Base-by-base conservation (phyloP, 495 filamentous ascomycete species). In the Neurospora sp. region DNA sequence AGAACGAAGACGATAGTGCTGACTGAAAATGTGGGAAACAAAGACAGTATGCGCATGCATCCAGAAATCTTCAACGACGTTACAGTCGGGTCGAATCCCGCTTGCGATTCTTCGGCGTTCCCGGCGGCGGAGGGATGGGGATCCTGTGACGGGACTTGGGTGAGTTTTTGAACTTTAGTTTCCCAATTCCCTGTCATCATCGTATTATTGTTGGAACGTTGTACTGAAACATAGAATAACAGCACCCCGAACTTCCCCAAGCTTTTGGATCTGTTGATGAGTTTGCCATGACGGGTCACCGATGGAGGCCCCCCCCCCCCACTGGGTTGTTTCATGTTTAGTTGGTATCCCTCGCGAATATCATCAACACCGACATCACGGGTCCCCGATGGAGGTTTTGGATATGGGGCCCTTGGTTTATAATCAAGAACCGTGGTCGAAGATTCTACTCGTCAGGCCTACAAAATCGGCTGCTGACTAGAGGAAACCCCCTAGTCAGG, bases 101-200 rank as follows among this genome's bases (percentile, higher is more conserved):
- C 91, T 4, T 93, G 91, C 77, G 84, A 84, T 41, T 87, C 86
- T 5, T 61, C 79, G 14, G 89, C 88, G 0, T 92, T 91, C 75
- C 73, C 73, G 31, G 84, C 84, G 9, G 83, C 80, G 10, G 72
- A 81, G 73, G 87, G 87, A 18, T 91, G 89, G 89, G 89, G 89
- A 91, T 80, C 88, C 89, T 18, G 88, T 89, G 12, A 91, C 87
- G 12, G 89, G 89, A 14, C 75, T 91, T 71, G 89, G 89, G 37
- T 79, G 73, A 73, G 77, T 78, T 3, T 9, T 35, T 18, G 41
- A 42, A 12, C 16, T 14, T 14, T 2, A 4, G 37, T 18, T 37
- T 40, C 6, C 40, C 12, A 7, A 1, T 46, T 9, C 18, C 44
- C 44, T 46, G 3, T 27, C 10, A 1, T 46, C 9, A 46, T n/a